Evolutionary conservation across 2,329 filamentous ascomycete genomes (phyloP).

Genomic region (Fusarium secorum): DNA sequence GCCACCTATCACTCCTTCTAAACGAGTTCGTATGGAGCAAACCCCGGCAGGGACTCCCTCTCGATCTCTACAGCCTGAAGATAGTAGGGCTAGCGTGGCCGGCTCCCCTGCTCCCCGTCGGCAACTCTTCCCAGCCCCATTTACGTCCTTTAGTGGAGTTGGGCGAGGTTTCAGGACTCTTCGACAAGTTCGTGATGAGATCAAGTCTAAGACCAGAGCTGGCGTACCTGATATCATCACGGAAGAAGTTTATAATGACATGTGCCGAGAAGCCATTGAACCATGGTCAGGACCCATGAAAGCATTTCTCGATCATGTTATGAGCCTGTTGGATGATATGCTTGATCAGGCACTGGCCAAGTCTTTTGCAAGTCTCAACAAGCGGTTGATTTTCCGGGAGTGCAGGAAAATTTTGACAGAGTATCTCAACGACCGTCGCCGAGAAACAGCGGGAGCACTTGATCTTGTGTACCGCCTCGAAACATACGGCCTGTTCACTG

Average conservation of each 20-base stretch:
- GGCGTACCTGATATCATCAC: constrained; percentile 68
- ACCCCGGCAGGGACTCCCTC: constrained; percentile 7
- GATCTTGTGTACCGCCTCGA: constrained; percentile 61
- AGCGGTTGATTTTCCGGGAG: constrained; percentile 59
- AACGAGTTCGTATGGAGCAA: constrained; percentile 42
- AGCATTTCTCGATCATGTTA: constrained; percentile 57
- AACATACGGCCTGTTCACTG: constrained; percentile 63
- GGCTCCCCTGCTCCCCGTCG: constrained; percentile 20
- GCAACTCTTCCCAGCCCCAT: constrained; percentile 46
- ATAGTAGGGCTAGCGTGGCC: constrained; percentile 42
- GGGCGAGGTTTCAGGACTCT: constrained; percentile 57
- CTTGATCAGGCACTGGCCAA: constrained; percentile 57
- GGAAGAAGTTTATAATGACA: constrained; percentile 65
- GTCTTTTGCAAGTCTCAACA: constrained; percentile 57
- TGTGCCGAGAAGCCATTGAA: constrained; percentile 64
- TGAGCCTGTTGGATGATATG: constrained; percentile 56
- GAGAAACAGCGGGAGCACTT: constrained; percentile 50
- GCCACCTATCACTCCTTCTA: constrained; percentile 46
- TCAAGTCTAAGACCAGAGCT: constrained; percentile 61
- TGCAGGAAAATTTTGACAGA: constrained; percentile 52
- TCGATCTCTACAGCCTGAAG: constrained; percentile 50
- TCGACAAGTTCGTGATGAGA: constrained; percentile 61
- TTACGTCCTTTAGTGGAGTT: constrained; percentile 50
- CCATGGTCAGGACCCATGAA: constrained; percentile 66
- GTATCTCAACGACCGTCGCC: constrained; percentile 54